Evolutionary conservation across 1,284 basidiomycete genomes (phyloP).

Genomic region (Papiliotrema terrestris): DNA sequence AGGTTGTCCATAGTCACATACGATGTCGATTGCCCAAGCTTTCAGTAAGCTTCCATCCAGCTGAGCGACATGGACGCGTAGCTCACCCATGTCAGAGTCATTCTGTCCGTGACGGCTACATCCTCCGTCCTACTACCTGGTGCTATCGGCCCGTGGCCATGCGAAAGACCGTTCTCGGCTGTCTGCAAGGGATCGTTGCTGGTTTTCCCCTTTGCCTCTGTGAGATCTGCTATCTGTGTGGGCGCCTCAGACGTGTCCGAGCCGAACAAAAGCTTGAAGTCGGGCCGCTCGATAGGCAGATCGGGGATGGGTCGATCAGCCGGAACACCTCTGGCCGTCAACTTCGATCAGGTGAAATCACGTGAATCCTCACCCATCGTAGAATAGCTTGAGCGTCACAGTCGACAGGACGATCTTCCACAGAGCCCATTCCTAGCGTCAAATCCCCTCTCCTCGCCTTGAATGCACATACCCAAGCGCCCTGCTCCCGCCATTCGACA

Average conservation of each 20-base stretch:
- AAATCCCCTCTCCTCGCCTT: neutral
- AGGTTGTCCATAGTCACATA: conserved; percentile 52
- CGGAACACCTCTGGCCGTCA: conserved; percentile 29
- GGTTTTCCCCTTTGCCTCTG: no score
- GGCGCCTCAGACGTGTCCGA: neutral
- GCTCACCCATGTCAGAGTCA: conserved; percentile 42
- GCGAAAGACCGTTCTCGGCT: neutral
- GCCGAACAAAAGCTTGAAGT: conserved; percentile 41
- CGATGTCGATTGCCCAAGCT: conserved; percentile 51
- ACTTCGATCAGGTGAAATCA: neutral
- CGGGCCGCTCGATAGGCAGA: conserved; percentile 39
- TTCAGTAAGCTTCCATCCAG: neutral
- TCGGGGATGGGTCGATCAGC: conserved; percentile 36
- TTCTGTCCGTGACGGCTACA: conserved; percentile 41
- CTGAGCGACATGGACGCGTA: neutral
- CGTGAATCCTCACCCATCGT: conserved; percentile 26
- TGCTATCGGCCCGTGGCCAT: neutral
- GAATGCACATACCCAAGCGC: conserved; percentile 44
- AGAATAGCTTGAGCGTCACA: conserved; percentile 43
- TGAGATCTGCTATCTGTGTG: neutral
- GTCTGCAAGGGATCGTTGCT: no score
- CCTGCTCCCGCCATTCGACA: conserved; percentile 54
- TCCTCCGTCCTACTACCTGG: conserved; percentile 11
- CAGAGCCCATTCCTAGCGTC: conserved; percentile 41
- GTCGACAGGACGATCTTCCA: conserved; percentile 44